Conservation (phyloP, 179 eudicot genomes). For the Drosera spatulata region DNA sequence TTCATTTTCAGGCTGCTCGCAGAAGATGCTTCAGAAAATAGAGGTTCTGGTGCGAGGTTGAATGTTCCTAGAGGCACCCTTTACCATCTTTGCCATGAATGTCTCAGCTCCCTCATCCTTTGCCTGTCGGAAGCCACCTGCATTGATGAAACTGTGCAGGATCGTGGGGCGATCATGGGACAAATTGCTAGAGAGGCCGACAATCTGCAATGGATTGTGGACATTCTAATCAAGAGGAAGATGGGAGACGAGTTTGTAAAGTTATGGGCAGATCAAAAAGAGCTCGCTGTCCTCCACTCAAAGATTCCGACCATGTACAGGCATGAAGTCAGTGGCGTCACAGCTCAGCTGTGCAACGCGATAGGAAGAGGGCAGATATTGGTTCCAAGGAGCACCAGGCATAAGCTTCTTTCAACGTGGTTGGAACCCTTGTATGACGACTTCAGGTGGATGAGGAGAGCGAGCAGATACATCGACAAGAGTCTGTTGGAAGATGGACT, state of each 20-base stretch:
- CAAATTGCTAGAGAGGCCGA: slow-evolving; percentile 93
- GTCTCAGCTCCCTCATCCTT: slow-evolving; percentile 72
- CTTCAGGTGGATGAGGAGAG: slow-evolving; percentile 84
- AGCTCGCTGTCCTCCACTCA: slow-evolving; percentile 73
- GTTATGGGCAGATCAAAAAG: slow-evolving; percentile 85
- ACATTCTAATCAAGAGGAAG: slow-evolving; percentile 59
- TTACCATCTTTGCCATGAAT: slow-evolving; percentile 67
- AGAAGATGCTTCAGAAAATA: slow-evolving; percentile 34
- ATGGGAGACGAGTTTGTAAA: slow-evolving; percentile 79
- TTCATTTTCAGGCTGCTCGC: slow-evolving; percentile 60
- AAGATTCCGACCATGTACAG: slow-evolving; percentile 87
- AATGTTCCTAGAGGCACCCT: slow-evolving; percentile 55
- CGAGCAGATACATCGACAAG: slow-evolving; percentile 55
- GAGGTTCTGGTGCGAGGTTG: neutral
- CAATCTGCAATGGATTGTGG: slow-evolving; percentile 86
- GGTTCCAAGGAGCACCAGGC: slow-evolving; percentile 63
- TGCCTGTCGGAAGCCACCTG: slow-evolving; percentile 74
- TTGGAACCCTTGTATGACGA: slow-evolving; percentile 85
- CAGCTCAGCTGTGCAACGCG: slow-evolving; percentile 78
- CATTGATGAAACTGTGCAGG: slow-evolving; percentile 50
- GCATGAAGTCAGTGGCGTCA: slow-evolving; percentile 77
- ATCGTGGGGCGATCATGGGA: slow-evolving; percentile 60
- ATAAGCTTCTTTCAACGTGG: slow-evolving; percentile 74
- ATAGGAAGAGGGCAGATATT: slow-evolving; percentile 73
- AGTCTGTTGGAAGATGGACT: slow-evolving; percentile 81